Conservation (phyloP, 208 protist genomes). For the Blastocrithidia nonstop region DNA sequence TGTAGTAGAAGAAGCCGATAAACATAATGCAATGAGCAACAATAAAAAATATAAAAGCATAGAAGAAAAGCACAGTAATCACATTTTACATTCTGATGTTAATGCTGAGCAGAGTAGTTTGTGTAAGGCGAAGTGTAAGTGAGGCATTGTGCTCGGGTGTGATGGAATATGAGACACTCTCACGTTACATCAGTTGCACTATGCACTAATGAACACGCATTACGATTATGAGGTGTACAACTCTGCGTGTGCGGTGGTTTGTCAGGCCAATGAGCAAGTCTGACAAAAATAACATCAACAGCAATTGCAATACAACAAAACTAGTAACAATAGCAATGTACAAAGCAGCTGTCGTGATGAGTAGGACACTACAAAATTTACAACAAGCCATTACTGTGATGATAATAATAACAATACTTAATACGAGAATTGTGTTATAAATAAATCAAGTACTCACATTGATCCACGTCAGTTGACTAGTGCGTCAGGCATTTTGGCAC, state of each 20-base stretch:
- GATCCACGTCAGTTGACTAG: conserved; percentile 37
- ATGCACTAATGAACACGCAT: conserved; percentile 44
- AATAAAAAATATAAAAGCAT: too few species aligned
- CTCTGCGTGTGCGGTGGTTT: conserved; percentile 27
- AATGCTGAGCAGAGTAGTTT: too few species aligned
- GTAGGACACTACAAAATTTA: not conserved
- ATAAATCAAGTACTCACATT: conserved; percentile 6
- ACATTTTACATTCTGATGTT: too few species aligned
- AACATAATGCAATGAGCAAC: too few species aligned
- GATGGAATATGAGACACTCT: conserved; percentile 75
- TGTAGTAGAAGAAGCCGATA: too few species aligned
- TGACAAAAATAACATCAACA: conserved; percentile 11
- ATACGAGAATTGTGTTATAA: not conserved
- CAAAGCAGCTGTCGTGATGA: not conserved
- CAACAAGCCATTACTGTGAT: not conserved
- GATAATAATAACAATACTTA: not conserved
- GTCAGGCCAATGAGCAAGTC: conserved; percentile 24
- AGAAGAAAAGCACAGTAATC: too few species aligned
- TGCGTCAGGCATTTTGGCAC: conserved; percentile 50
- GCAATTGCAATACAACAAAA: not conserved
- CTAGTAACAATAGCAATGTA: not conserved
- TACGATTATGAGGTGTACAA: conserved; percentile 45
- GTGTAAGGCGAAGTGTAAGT: conserved; percentile 15
- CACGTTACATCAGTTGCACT: conserved; percentile 59
- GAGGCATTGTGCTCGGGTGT: conserved; percentile 64